phyloP scores from a whole-genome alignment of 768 basidiomycete species.

The Termitomyces sp. region DNA sequence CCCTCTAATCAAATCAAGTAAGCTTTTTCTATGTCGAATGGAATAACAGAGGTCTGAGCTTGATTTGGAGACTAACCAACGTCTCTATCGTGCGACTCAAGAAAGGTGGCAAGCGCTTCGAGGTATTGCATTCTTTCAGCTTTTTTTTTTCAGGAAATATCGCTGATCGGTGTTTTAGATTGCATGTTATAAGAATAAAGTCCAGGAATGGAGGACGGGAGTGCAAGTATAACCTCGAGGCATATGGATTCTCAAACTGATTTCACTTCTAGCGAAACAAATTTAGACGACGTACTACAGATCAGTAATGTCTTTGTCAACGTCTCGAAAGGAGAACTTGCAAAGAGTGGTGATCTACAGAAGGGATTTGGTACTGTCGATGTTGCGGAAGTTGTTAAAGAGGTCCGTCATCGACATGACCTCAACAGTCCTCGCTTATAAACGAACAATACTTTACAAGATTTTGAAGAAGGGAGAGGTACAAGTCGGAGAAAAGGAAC shows the following conservation, averaged over 20 bases:
- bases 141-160: background rate
- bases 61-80: conserved; percentile 75
- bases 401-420: conserved; percentile 41
- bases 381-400: conserved; percentile 67
- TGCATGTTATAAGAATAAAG: conserved; percentile 99
- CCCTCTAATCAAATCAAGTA: conserved; percentile 91
- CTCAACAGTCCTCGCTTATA: background rate
- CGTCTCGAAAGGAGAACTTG: conserved; percentile 93
- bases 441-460: conserved; percentile 31
- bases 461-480: conserved; percentile 95
- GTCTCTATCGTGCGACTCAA: conserved; percentile 94
- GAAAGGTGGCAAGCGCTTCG: conserved; percentile 97
- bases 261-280: conserved; percentile 61
- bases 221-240: conserved; percentile 46
- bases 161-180: conserved; percentile 43
- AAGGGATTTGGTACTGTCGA: conserved; percentile 86
- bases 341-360: conserved; percentile 82
- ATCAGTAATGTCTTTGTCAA: conserved; percentile 95
- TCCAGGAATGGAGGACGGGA: conserved; percentile 92
- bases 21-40: background rate
- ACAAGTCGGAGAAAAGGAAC: conserved; percentile 95
- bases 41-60: conserved; percentile 1
- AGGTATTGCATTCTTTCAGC: conserved; percentile 40
- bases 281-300: conserved; percentile 93
- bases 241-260: background rate